Conservation (phyloP, 164 flowering plant species). For the Nymphaea colorata region DNA sequence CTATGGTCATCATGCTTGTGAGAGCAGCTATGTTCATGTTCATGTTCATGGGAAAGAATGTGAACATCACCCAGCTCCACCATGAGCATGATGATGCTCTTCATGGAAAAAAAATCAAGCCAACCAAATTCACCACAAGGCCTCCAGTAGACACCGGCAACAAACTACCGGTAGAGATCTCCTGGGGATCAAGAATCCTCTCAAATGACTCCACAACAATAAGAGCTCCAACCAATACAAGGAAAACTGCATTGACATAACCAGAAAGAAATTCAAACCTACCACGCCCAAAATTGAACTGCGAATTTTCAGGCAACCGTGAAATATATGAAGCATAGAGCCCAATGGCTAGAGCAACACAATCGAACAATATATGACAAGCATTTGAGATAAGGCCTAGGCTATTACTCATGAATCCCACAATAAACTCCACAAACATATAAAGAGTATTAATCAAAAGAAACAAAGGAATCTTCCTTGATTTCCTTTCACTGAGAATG, state of each 20-base stretch:
- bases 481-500: conserved; percentile 80
- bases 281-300: conserved; percentile 87
- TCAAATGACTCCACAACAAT: conserved; percentile 88
- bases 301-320: conserved; percentile 75
- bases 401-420: conserved; percentile 95
- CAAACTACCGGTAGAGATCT: conserved; percentile 80
- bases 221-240: conserved; percentile 80
- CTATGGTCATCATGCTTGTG: not conserved
- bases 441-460: conserved; percentile 79
- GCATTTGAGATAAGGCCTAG: conserved; percentile 99
- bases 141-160: conserved; percentile 86
- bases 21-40: conserved; percentile 1
- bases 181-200: conserved; percentile 95
- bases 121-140: conserved; percentile 75
- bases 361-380: conserved; percentile 95
- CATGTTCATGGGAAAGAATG: conserved; percentile 48
- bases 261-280: conserved; percentile 94
- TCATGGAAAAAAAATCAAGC: conserved; percentile 89
- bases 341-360: conserved; percentile 95
- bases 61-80: conserved; percentile 71
- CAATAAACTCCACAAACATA: conserved; percentile 93
- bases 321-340: conserved; percentile 90
- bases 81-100: conserved; percentile 99
- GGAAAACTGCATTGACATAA: conserved; percentile 84
- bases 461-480: conserved; percentile 86